Base-by-base conservation (phyloP, 1,139 yeast species). In the Scheffersomyces illinoinensis region DNA sequence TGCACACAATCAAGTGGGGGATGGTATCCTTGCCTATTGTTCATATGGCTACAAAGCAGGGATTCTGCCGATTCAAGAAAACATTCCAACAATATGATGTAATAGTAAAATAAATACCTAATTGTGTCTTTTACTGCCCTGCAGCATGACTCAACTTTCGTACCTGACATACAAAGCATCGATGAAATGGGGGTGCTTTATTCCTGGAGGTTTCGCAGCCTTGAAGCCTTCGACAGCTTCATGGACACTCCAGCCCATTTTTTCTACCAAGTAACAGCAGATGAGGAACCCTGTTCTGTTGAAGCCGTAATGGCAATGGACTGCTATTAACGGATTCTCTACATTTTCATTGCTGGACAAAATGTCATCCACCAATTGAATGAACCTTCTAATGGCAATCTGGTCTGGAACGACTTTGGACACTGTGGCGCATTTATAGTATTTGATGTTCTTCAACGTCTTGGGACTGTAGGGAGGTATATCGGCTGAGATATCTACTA, bases 281-380 rank as follows among this genome's bases (percentile, higher is more conserved):
- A 90, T 85, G 60, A 90, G 79, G 66, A 86, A 90, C 1, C 96
- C 96, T 0, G 96, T 90, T 57, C 96, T 76, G 70, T 90, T 90
- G 71, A 89, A 90, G 3, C 96, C 96, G 69, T 90, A 90, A 69
- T 90, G 96, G 69, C 96, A 90, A 71, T 90, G 96, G 4, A 90
- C 89, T 0, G 85, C 93, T 5, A 89, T 75, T 47, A 79, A 73
- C 8, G 85, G 85, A 46, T 64, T 54, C 17, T 67, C 63, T 52
- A 65, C 62, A 33, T 60, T 58, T 61, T 69, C 54, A 12, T 67
- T 63, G 10, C 61, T 56, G 6, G 67, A 62, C n/a, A 84, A 66
- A 23, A 87, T 80, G 54, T 78, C 76, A 64, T 86, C 87, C 8
- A 87, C 81, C 55, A 88, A 75, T 54, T 76, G 81, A 52, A 86